Evolutionary conservation across 805 yeast species (phyloP), one percentile per base, ranked within the genome.

Genomic region (Metschnikowia arizonensis): DNA sequence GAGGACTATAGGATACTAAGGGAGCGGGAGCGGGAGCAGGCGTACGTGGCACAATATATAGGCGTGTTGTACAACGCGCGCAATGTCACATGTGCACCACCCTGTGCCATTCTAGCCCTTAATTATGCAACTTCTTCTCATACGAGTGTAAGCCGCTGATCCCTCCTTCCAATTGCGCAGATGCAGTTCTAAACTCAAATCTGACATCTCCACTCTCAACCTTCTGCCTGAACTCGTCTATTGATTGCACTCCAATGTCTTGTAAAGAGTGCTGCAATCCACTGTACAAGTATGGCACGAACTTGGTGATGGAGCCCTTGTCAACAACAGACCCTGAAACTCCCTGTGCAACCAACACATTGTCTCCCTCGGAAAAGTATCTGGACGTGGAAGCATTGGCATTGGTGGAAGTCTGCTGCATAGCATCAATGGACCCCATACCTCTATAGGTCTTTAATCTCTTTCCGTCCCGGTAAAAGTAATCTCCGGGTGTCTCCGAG

Each of bases 131-230:
- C 73, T 96, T 88, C 82, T 93, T 93, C 76, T 93, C 99, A 68
- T 87, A 93, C 48, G 97, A 90, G 78, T 88, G 88, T 72, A 93
- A 81, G 64, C 95, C 90, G 73, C 88, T 86, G 52, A 93, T 91
- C 71, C 98, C 98, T 77, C 99, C 99, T 76, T 93, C 99, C 56
- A 89, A 78, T 79, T 93, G 99, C 54, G 99, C 97, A 63, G 97
- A 87, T 41, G 98, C 96, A 57, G 98, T 90, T 82, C 99, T 88
- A 72, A 85, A 83, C 76, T 93, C 99, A 64, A 93, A 93, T 75
- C 99, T 83, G 52, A 89, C 83, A 26, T 70, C 73, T 57, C 95
- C 95, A 46, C 59, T 53, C 59, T 73, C 74, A 50, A 87, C 91
- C 38, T 75, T 68, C 48, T 69, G 69, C 63, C 84, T 84, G 68